These are phyloP conservation scores for Plenodomus biglobosus DNA, from an alignment of 2,329 filamentous ascomycete species.

Conservation along the genomic window DNA sequence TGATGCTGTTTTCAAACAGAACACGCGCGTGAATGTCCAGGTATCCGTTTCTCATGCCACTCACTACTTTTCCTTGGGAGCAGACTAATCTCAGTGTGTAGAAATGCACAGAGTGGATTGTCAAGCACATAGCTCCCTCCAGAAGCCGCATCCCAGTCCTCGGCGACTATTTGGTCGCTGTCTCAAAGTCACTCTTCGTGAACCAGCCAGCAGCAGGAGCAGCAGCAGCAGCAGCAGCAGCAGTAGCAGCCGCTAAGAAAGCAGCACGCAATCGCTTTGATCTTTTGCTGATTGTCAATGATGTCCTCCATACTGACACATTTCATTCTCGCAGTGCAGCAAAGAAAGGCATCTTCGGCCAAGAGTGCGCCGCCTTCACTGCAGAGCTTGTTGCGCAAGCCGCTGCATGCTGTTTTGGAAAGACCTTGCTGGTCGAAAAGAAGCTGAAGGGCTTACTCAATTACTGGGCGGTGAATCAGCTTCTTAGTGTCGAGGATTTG, in stretches of 20 bases:
- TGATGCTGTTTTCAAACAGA: constrained; percentile 32
- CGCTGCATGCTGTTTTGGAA: constrained; percentile 56
- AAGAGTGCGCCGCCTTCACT: constrained; percentile 58
- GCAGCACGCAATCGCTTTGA: constrained; percentile 69
- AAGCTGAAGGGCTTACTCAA: constrained; percentile 62
- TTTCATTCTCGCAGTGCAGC: constrained; percentile 18
- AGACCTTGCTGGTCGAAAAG: constrained; percentile 64
- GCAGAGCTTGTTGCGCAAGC: constrained; percentile 62
- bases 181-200: constrained; percentile 61
- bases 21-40: constrained; percentile 35
- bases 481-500: constrained; percentile 60
- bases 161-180: constrained; percentile 72
- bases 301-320: constrained; percentile 62
- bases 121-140: constrained; percentile 70
- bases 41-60: constrained; percentile 32
- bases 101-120: constrained; percentile 87
- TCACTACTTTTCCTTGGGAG: constrained; percentile 21
- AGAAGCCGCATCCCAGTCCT: constrained; percentile 65
- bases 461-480: constrained; percentile 69
- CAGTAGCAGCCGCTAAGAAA: constrained; percentile 48
- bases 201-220: constrained; percentile 13
- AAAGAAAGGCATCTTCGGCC: constrained; percentile 13
- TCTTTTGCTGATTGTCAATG: constrained; percentile 76
- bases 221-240: constrained; percentile 54
- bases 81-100: constrained; percentile 49